phyloP scores from a whole-genome alignment of 805 yeast species.

The Brettanomyces custersianus region DNA sequence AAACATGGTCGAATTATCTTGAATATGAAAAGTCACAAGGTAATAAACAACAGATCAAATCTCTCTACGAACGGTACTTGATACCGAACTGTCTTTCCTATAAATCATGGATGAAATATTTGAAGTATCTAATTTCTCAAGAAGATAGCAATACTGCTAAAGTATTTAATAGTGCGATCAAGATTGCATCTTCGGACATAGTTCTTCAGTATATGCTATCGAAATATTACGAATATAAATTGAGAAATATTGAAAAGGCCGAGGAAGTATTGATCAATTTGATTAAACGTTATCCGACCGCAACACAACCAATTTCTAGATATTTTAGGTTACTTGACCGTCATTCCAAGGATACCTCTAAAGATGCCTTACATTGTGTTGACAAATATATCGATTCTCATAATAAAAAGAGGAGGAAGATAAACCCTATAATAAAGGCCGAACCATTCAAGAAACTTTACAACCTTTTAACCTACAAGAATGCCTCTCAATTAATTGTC shows the following conservation, averaged over 20 bases:
- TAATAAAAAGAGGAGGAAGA: conserved; percentile 3
- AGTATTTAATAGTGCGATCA: conserved; percentile 19
- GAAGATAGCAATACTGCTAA: conserved; percentile 36
- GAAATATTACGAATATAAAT: conserved; percentile 14
- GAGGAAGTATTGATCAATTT: background rate
- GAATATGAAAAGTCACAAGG: conserved; percentile 31
- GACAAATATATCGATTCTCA: conserved; percentile 10
- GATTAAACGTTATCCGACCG: conserved; percentile 3
- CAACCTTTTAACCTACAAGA: conserved; percentile 13
- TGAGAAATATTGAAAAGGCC: conserved; percentile 5
- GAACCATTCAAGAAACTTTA: conserved; percentile 11
- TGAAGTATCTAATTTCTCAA: conserved; percentile 38
- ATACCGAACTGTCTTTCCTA: conserved; percentile 56
- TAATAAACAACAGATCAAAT: conserved; percentile 25
- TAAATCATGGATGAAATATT: conserved; percentile 61
- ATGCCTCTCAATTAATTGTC: conserved; percentile 20
- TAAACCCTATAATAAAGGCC: background rate
- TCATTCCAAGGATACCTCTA: conserved; percentile 6
- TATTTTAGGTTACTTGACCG: conserved; percentile 7
- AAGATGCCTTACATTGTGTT: conserved; percentile 10
- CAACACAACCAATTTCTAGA: conserved; percentile 6
- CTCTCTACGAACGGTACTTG: conserved; percentile 65
- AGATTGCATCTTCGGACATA: too few species aligned
- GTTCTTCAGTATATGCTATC: conserved; percentile 26
- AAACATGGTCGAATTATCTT: conserved; percentile 57